Base-by-base conservation (phyloP, 805 yeast genomes). In the Cyberlindnera mrakii region DNA sequence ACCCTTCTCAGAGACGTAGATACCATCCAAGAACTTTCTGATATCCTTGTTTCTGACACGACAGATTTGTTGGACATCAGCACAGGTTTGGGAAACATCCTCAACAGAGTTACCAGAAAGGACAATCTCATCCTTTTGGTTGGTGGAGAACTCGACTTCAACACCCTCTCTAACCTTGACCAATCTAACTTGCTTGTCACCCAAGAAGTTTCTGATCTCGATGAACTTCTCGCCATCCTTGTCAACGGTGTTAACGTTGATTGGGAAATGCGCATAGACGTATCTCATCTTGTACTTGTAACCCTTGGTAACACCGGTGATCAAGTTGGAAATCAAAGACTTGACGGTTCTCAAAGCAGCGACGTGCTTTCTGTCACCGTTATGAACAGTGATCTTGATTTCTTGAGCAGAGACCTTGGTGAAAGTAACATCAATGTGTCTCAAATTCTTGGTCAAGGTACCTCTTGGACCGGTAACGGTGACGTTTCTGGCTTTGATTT, bases 231-330 rank as follows among this genome's bases (percentile, higher is more conserved):
- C 62, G 60, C 85, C 87, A 47, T 91, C 91, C 64, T 78, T 75
- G 57, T 85, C 87, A 68, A 85, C 69, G 59, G 89, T 72, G 80
- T 90, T 91, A 60, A 93, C 96, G 77, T 93, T 93, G 77, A 95
- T 93, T 72, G 99, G 99, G 96, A 93, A 93, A 87, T 93, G 99
- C 83, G 99, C 99, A 71, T 91, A 95, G 56, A 93, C 99, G 74
- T 88, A 90, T 82, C 98, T 89, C 97, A 93, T 85, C 86, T 93
- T 93, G 93, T 93, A 93, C 77, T 86, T 82, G 95, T 76, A 91
- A 75, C 98, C 99, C 79, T 82, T 82, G 71, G 99, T 93, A 70
- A 93, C 99, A 85, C 99, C 99, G 60, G 85, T 86, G 75, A 93
- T 72, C 82, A 93, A 74, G 86, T 93, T 93, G 68, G 87, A 68